A percentile compares a stretch with the other conserved stretches of the same genome.
Evolutionary conservation across 768 basidiomycete species (phyloP).

Genomic region (Butyriboletus loyo): DNA sequence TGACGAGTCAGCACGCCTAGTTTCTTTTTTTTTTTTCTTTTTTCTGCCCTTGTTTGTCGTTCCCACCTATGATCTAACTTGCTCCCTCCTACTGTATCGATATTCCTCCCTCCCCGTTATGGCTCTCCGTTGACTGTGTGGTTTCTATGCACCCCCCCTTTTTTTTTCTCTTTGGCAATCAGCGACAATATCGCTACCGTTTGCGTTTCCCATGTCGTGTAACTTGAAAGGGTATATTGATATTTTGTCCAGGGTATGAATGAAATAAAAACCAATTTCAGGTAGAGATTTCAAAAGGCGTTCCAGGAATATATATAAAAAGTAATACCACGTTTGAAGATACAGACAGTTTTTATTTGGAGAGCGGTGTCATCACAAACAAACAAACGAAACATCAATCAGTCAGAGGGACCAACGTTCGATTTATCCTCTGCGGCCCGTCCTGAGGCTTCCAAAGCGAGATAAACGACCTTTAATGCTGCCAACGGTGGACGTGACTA

Average conservation of each 20-base stretch:
- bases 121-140: neutral
- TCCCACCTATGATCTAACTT: constrained; percentile 26
- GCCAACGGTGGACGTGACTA: constrained; percentile 62
- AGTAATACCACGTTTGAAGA: neutral
- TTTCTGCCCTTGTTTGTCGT: neutral
- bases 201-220: constrained; percentile 17
- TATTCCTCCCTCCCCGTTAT: constrained; percentile 9
- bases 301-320: neutral
- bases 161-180: constrained; percentile 1
- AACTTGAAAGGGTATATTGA: constrained; percentile 16
- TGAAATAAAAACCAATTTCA: constrained; percentile 8
- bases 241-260: constrained; percentile 20
- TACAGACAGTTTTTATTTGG: neutral
- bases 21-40: neutral
- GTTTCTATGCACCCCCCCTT: constrained; percentile 6
- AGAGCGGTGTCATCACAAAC: constrained; percentile 1
- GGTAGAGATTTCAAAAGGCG: constrained; percentile 2
- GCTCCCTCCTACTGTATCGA: constrained; percentile 25
- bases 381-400: neutral
- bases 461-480: constrained; percentile 73
- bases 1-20: constrained; percentile 25
- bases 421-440: constrained; percentile 36
- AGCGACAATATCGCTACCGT: constrained; percentile 5
- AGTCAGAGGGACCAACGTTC: neutral
- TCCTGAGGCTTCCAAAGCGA: constrained; percentile 71